Base-by-base conservation (phyloP, 768 basidiomycete species). In the Podaxis sp. region DNA sequence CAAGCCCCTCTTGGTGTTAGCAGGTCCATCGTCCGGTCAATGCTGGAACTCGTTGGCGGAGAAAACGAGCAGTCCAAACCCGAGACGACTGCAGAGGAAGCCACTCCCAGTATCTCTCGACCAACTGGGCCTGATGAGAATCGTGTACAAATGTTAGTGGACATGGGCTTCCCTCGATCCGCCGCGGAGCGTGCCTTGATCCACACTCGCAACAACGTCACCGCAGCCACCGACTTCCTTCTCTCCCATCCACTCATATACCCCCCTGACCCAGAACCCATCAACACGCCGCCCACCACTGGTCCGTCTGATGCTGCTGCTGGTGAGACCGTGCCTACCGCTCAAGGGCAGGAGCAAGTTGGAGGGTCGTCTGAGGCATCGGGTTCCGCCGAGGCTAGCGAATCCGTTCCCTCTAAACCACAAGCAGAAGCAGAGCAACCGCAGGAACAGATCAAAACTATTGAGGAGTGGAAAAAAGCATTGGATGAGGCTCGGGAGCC, bases 91-190 rank as follows among this genome's bases (percentile, higher is more conserved):
- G 67, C 69, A 42, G 78, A 80, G 3, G 68, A 21, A 65, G 66
- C 73, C 32, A 61, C 66, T 23, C 66, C 73, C 37, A 66, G 65
- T 25, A 64, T 71, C 42, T 68, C 74, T 21, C 76, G 73, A 23
- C 71, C 70, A 62, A 73, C 79, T 62, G 85, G 80, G 11, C 83
- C 89, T 0, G 91, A 93, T 69, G 93, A 95, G 70, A 80, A 79
- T 50, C 84, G 89, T 37, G 85, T 98, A 56, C 83, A 84, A 54
- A 90, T 93, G 67, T 79, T 98, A 57, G 88, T 85, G 9, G 97
- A 98, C 67, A 98, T 99, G 97, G 97, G 97, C 50, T 99, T 98
- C 78, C 86, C 90, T 37, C 86, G 94, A n/a, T 82, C 85, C 44
- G 91, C 92, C 11, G 93, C 88, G 1, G 90, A 91, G 68, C 83